These are phyloP conservation scores for Candida hispaniensis DNA, from an alignment of 805 yeast genomes.

Conservation along the genomic window DNA sequence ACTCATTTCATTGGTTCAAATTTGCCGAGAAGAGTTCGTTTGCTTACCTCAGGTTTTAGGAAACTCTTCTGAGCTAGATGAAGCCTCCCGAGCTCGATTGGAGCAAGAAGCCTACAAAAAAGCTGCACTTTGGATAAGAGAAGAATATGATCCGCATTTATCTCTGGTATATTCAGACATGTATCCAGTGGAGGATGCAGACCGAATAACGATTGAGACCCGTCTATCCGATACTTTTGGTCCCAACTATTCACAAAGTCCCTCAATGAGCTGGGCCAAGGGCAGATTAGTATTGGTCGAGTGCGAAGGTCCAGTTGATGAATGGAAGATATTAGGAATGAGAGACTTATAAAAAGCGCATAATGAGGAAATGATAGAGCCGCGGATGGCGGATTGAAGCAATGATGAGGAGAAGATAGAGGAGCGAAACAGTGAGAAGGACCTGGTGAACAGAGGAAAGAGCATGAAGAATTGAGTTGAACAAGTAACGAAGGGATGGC, in stretches of 20 bases:
- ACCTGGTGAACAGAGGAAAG: too few relatives aligned
- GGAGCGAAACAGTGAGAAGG: too few relatives aligned
- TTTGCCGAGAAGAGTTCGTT: constrained; percentile 31
- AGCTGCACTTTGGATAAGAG: constrained; percentile 46
- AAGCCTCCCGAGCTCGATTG: constrained; percentile 21
- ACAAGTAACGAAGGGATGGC: too few relatives aligned
- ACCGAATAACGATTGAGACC: constrained; percentile 50
- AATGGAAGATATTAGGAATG: constrained; percentile 55
- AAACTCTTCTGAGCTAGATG: constrained; percentile 25
- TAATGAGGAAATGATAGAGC: too few relatives aligned
- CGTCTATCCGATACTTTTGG: constrained; percentile 58
- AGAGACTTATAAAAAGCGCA: constrained; percentile 26
- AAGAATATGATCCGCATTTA: constrained; percentile 60
- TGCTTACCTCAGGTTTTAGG: constrained; percentile 21
- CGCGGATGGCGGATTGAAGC: too few relatives aligned
- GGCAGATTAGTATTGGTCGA: constrained; percentile 57
- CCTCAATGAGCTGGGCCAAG: constrained; percentile 51
- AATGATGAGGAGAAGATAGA: too few relatives aligned
- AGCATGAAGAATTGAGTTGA: too few relatives aligned
- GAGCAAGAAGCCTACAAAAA: constrained; percentile 32
- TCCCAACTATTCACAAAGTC: constrained; percentile 30
- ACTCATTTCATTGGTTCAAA: constrained; percentile 40
- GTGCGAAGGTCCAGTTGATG: constrained; percentile 60
- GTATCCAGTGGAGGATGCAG: constrained; percentile 57
- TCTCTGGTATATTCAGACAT: constrained; percentile 57